Evolutionary conservation across 441 rosid genomes (phyloP), one percentile per base, ranked within the genome.

Genomic region (Corymbia citriodora): DNA sequence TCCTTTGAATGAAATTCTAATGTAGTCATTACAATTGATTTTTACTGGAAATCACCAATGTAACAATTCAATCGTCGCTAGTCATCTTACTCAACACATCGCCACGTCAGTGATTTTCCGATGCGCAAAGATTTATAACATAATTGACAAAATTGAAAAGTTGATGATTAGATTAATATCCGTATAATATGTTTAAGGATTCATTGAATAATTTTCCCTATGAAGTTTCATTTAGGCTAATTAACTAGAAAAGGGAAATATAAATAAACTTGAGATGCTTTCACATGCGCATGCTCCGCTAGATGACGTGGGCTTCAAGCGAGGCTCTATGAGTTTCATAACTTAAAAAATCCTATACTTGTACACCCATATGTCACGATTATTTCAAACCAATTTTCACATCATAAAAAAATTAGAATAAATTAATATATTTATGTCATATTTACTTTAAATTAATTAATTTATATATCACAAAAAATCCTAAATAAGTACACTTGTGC

Each of bases 21-120:
- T 40, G 7, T 12, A 11, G 4, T 12, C 48, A 12, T 40, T 12
- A 3, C 9, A 9, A 3, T 23, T 13, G 2, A 40, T 40, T 79
- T 74, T 25, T 3, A 2, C 10, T 31, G 4, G 15, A 40, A 10
- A 40, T 40, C 2, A 0, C 12, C 0, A 0, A 70, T 3, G 0
- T 17, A 45, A 23, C 2, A 0, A 13, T 31, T 11, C 11, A 70
- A 18, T 70, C 85, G 23, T 6, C 17, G 6, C 1, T 17, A 3
- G 1, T 0, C 9, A 7, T 79, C 29, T 5, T 23, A 40, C 16
- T 8, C 11, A 17, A 9, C 9, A 21, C 0, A 4, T 13, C 1
- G 3, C 25, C 15, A 21, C 14, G 9, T 45, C 5, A 1, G 10
- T 0, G 0, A 40, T 79, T 74, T 74, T 74, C 14, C 14, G 36